These are phyloP conservation scores for Phaeophleospora eucalypticola DNA, from an alignment of 2,329 filamentous ascomycete genomes.

Conservation along the genomic window DNA sequence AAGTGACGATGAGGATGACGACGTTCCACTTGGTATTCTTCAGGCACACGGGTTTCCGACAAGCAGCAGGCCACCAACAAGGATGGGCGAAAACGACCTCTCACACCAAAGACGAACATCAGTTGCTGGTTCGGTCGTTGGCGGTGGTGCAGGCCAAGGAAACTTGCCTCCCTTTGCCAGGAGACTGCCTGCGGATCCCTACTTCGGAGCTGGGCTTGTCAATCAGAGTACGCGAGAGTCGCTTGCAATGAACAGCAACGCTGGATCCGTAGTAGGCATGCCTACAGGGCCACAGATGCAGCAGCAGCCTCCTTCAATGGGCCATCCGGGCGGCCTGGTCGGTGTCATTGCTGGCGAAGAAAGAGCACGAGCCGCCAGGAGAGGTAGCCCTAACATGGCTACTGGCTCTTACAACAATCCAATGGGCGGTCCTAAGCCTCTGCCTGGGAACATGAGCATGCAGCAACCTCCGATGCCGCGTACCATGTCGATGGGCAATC, in stretches of 20 bases:
- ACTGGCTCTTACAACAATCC: slow-evolving; percentile 20
- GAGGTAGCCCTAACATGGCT: slow-evolving; percentile 67
- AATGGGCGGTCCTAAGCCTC: slow-evolving; percentile 16
- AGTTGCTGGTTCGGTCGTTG: slow-evolving; percentile 50
- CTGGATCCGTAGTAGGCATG: slow-evolving; percentile 37
- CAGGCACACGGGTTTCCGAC: slow-evolving; percentile 84
- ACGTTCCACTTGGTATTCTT: slow-evolving; percentile 79
- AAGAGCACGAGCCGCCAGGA: slow-evolving; percentile 68
- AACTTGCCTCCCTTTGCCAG: slow-evolving; percentile 77
- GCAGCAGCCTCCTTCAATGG: slow-evolving; percentile 16
- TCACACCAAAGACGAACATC: slow-evolving; percentile 52
- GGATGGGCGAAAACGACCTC: slow-evolving; percentile 50
- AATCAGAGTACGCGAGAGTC: slow-evolving; percentile 70
- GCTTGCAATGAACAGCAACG: slow-evolving; percentile 55
- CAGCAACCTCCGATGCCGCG: slow-evolving; percentile 26
- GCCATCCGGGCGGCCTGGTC: slow-evolving; percentile 72
- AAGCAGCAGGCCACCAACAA: slow-evolving; percentile 69
- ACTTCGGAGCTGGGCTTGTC: slow-evolving; percentile 72
- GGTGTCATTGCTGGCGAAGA: slow-evolving; percentile 87
- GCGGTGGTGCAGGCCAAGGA: slow-evolving; percentile 40
- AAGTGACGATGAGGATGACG: slow-evolving; percentile 74
- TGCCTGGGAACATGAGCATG: slow-evolving; percentile 30
- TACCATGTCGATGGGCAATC: slow-evolving; percentile 34
- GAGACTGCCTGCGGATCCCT: slow-evolving; percentile 78
- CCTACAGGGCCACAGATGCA: slow-evolving; percentile 17